Conservation (phyloP, 2,329 filamentous ascomycete species). For the Leptographium wingfieldii region DNA sequence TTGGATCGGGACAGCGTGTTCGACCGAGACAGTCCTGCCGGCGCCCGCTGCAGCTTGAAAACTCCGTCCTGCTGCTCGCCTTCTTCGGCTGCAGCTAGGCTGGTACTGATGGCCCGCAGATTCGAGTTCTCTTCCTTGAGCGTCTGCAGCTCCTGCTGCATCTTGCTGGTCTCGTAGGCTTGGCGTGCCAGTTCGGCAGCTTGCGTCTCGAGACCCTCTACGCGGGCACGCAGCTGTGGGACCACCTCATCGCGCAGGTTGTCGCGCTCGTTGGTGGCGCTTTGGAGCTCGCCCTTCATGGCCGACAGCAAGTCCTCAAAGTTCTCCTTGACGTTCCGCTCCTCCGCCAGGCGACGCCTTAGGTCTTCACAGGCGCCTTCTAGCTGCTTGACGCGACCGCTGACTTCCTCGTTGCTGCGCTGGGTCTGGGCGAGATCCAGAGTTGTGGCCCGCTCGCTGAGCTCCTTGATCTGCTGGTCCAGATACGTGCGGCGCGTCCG, state of each 20-base stretch:
- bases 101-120: constrained; percentile 22
- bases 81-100: background rate
- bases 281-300: constrained; percentile 70
- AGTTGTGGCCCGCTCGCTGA: constrained; percentile 67
- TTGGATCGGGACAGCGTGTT: constrained; percentile 18
- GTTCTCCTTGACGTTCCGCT: constrained; percentile 78
- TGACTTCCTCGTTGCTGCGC: constrained; percentile 33
- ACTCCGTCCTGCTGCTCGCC: background rate
- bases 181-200: constrained; percentile 60
- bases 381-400: constrained; percentile 58
- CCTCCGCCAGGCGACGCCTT: constrained; percentile 68
- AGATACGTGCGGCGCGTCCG: constrained; percentile 60
- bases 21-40: constrained; percentile 14
- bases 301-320: constrained; percentile 85
- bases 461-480: constrained; percentile 70
- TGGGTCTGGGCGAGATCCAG: constrained; percentile 42
- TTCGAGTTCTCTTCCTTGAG: constrained; percentile 43
- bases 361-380: constrained; percentile 73
- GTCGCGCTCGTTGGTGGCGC: constrained; percentile 76
- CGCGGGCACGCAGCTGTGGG: constrained; percentile 60
- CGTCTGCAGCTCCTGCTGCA: constrained; percentile 71
- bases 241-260: constrained; percentile 82
- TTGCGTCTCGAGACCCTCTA: constrained; percentile 68
- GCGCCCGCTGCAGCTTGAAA: background rate
- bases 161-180: constrained; percentile 67